phyloP scores from a whole-genome alignment of 2,329 filamentous ascomycete genomes.

The Aspergillus novofumigatus region DNA sequence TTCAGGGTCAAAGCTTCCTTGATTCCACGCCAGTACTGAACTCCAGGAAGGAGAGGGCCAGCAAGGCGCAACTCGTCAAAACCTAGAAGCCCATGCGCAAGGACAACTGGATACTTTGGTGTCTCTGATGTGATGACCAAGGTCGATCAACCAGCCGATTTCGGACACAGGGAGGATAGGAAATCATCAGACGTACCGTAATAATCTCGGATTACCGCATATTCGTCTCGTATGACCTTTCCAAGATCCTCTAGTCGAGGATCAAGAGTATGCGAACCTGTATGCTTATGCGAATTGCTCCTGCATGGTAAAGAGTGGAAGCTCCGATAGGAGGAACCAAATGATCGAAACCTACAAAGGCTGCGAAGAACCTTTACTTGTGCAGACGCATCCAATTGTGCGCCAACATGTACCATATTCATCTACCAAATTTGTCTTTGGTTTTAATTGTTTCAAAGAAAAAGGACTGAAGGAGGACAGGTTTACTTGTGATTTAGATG shows the following conservation, averaged over 20 bases:
- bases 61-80: conserved; percentile 59
- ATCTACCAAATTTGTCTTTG: conserved; percentile 5
- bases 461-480: neutral
- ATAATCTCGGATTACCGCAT: conserved; percentile 53
- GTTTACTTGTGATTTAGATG: neutral
- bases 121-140: conserved; percentile 22
- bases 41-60: conserved; percentile 51
- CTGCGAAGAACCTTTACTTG: neutral
- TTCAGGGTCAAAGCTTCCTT: conserved; percentile 54
- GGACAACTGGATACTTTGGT: conserved; percentile 56
- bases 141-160: neutral
- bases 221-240: conserved; percentile 57
- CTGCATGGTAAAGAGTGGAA: conserved; percentile 17
- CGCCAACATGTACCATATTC: conserved; percentile 20
- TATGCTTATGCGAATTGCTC: conserved; percentile 6
- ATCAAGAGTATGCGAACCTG: conserved; percentile 31
- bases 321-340: conserved; percentile 2
- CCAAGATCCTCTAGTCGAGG: conserved; percentile 51
- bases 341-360: neutral
- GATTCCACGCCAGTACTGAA: conserved; percentile 64
- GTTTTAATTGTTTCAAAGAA: conserved; percentile 12
- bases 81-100: conserved; percentile 63
- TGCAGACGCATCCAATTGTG: conserved; percentile 1
- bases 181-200: conserved; percentile 45
- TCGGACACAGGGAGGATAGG: neutral